Percentiles rank a stretch among this genome's conserved stretches.
These are phyloP conservation scores for Colletotrichum karsti DNA, from an alignment of 2,329 filamentous ascomycete species.

Conservation along the genomic window DNA sequence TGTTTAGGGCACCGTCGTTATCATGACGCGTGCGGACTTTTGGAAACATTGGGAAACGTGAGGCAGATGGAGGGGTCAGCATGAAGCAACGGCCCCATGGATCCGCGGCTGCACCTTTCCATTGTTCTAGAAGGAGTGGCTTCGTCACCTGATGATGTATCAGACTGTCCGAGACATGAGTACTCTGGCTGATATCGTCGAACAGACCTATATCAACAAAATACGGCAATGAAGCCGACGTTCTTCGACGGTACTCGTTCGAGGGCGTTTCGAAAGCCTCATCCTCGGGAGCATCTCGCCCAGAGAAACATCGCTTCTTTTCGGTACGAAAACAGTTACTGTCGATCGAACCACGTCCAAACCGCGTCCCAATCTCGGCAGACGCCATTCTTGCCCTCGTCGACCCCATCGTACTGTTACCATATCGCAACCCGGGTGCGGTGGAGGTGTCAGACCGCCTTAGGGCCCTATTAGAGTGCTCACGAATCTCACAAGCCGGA, in stretches of 20 bases:
- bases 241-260: slow-evolving; percentile 4
- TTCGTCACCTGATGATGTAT: slow-evolving; percentile 6
- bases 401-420: not conserved
- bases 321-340: not conserved
- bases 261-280: slow-evolving; percentile 1
- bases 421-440: not conserved
- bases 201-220: slow-evolving; percentile 8
- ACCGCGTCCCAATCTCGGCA: slow-evolving; percentile 13
- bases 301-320: not conserved
- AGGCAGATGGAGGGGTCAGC: slow-evolving; percentile 2
- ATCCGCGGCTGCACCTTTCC: not conserved
- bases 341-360: slow-evolving; percentile 14
- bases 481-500: slow-evolving; percentile 18
- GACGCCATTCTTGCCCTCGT: not conserved
- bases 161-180: not conserved
- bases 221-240: slow-evolving; percentile 14
- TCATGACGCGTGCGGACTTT: slow-evolving; percentile 18
- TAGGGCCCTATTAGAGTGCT: slow-evolving; percentile 3
- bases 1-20: slow-evolving; percentile 18
- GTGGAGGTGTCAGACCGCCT: slow-evolving; percentile 1
- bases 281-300: not conserved
- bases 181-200: slow-evolving; percentile 3
- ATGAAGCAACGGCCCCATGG: slow-evolving; percentile 19
- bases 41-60: slow-evolving; percentile 26
- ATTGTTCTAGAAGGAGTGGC: slow-evolving; percentile 25